A percentile compares a stretch with the other conserved stretches of the same genome.
Evolutionary conservation across 2,329 filamentous ascomycete genomes (phyloP).

Genomic region (Neonectria coccinea): DNA sequence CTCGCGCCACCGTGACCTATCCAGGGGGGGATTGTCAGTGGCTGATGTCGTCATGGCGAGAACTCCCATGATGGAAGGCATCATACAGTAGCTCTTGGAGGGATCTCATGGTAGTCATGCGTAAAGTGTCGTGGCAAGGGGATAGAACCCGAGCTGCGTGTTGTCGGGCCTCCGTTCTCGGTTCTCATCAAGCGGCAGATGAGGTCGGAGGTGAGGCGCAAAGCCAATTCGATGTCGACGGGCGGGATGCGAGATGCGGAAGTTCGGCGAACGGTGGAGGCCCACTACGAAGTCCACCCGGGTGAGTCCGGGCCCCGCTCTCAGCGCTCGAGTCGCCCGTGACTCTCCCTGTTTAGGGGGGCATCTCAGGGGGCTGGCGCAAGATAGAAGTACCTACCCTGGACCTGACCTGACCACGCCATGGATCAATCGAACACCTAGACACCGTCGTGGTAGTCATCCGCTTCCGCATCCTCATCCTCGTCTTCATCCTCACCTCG

Average conservation of each 20-base stretch:
- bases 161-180: neutral
- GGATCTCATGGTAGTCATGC: constrained; percentile 49
- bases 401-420: too few species aligned
- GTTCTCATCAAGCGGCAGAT: constrained; percentile 12
- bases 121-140: constrained; percentile 7
- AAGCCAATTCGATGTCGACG: constrained; percentile 12
- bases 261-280: constrained; percentile 9
- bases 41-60: constrained; percentile 23
- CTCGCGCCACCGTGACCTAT: constrained; percentile 75
- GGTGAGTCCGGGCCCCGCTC: constrained; percentile 31
- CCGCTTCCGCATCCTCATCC: constrained; percentile 8
- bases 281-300: neutral
- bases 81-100: constrained; percentile 55
- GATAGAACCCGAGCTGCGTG: neutral
- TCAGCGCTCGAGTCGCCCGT: constrained; percentile 20
- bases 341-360: constrained; percentile 7
- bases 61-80: constrained; percentile 9
- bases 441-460: constrained; percentile 10
- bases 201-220: constrained; percentile 18
- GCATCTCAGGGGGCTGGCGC: constrained; percentile 13
- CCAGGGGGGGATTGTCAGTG: constrained; percentile 40
- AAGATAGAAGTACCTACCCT: neutral
- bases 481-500: constrained; percentile 10
- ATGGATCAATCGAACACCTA: too few species aligned
- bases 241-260: constrained; percentile 1